These are phyloP conservation scores for Pelargonium cotyledonis DNA, from an alignment of 441 rosid species.

Conservation along the genomic window DNA sequence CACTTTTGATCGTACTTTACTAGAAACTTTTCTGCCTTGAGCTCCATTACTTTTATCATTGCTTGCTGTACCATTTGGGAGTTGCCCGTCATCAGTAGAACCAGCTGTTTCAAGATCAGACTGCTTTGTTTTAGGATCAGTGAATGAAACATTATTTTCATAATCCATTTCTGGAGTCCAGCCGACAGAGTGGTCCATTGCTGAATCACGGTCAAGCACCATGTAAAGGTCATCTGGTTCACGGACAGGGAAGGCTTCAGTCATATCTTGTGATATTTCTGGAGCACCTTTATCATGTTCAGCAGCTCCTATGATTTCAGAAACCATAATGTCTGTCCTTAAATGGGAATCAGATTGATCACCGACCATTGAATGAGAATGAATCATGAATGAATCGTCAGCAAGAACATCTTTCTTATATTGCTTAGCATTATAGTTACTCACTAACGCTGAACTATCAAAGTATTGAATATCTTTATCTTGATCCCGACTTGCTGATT, in stretches of 20 bases:
- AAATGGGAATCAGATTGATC: conserved; percentile 37
- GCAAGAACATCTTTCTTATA: conserved; percentile 43
- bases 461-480: conserved; percentile 39
- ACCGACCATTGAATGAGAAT: conserved; percentile 38
- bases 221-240: conserved; percentile 94
- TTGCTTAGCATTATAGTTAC: conserved; percentile 25
- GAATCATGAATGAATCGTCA: conserved; percentile 89
- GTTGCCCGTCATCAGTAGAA: conserved; percentile 24
- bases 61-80: conserved; percentile 25
- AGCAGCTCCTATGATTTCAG: conserved; percentile 45
- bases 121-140: conserved; percentile 31
- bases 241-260: conserved; percentile 19
- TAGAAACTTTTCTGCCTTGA: conserved; percentile 32
- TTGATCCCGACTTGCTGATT: conserved; percentile 29
- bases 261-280: conserved; percentile 28
- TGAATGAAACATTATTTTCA: conserved; percentile 38
- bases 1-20: conserved; percentile 49
- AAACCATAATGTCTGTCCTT: conserved; percentile 60
- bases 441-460: conserved; percentile 34
- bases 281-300: conserved; percentile 31
- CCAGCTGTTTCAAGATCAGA: conserved; percentile 30
- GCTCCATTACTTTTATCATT: conserved; percentile 31
- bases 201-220: conserved; percentile 73
- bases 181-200: conserved; percentile 32
- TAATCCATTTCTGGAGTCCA: conserved; percentile 82